Evolutionary conservation across 148 eudicot genomes (phyloP).

Genomic region (Agrostemma githago): DNA sequence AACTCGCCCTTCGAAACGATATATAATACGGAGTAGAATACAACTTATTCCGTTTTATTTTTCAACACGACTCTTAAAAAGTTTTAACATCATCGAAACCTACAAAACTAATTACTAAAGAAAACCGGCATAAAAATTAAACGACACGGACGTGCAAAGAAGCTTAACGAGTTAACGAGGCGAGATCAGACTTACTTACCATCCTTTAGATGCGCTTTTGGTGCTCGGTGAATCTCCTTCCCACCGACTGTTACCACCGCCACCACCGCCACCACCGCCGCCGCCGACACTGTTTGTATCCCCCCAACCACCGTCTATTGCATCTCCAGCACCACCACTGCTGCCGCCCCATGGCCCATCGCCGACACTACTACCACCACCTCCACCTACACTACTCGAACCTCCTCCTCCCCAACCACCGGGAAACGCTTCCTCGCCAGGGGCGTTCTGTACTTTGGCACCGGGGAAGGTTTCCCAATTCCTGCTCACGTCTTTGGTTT

Average conservation of each 20-base stretch:
- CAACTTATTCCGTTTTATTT: no score
- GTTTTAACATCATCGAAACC: no score
- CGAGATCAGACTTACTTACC: neutral
- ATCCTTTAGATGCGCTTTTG: neutral
- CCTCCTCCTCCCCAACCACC: constrained; percentile 55
- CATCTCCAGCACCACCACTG: neutral
- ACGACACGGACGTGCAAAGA: no score
- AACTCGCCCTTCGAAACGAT: no score
- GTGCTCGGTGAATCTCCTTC: neutral
- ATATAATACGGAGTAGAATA: no score
- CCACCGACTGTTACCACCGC: no score
- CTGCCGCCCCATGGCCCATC: neutral
- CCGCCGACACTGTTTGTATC: neutral
- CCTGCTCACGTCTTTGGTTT: constrained; percentile 23
- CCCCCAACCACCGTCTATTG: neutral
- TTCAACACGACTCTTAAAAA: no score
- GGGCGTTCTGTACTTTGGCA: constrained; percentile 73
- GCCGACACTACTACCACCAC: neutral
- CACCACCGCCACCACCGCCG: no score
- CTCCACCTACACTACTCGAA: constrained; percentile 15
- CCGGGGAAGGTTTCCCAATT: constrained; percentile 74
- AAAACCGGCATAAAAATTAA: no score
- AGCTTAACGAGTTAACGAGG: no score
- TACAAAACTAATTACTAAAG: no score
- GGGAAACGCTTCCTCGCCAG: constrained; percentile 77